These are phyloP conservation scores for Debaryomycetaceae sp. DNA, from an alignment of 1,139 yeast species.

Conservation along the genomic window DNA sequence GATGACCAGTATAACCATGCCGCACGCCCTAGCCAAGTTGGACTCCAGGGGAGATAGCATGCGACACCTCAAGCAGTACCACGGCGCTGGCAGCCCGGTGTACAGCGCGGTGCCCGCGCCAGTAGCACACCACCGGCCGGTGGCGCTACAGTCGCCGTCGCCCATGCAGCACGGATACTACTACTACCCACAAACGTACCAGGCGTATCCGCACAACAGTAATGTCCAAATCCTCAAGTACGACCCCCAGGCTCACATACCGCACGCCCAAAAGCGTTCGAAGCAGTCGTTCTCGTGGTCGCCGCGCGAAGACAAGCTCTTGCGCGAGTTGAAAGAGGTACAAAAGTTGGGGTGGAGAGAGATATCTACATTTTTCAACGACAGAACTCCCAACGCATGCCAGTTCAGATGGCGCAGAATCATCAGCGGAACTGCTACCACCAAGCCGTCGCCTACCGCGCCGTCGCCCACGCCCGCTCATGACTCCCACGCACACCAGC, in stretches of 20 bases:
- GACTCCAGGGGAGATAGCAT: neutral
- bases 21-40: neutral
- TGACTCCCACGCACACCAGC: neutral
- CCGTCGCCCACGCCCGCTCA: neutral
- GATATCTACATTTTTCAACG: slow-evolving; percentile 38
- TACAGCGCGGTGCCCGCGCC: neutral
- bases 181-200: slow-evolving; percentile 3
- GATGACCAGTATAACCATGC: neutral
- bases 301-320: slow-evolving; percentile 35
- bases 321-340: slow-evolving; percentile 36
- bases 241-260: slow-evolving; percentile 9
- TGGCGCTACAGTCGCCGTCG: neutral
- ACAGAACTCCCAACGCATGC: slow-evolving; percentile 46
- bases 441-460: neutral
- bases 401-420: slow-evolving; percentile 48
- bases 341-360: slow-evolving; percentile 48
- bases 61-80: neutral
- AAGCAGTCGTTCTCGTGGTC: slow-evolving; percentile 41
- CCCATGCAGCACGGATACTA: slow-evolving; percentile 1
- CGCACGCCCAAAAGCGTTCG: slow-evolving; percentile 14
- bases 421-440: slow-evolving; percentile 24
- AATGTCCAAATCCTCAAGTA: slow-evolving; percentile 7
- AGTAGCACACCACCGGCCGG: slow-evolving; percentile 2
- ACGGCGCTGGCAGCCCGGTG: neutral
- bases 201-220: slow-evolving; percentile 1